Evolutionary conservation across 1,284 basidiomycete species (phyloP), one percentile per base, ranked within the genome.

Genomic region (Pterulicium gracile): DNA sequence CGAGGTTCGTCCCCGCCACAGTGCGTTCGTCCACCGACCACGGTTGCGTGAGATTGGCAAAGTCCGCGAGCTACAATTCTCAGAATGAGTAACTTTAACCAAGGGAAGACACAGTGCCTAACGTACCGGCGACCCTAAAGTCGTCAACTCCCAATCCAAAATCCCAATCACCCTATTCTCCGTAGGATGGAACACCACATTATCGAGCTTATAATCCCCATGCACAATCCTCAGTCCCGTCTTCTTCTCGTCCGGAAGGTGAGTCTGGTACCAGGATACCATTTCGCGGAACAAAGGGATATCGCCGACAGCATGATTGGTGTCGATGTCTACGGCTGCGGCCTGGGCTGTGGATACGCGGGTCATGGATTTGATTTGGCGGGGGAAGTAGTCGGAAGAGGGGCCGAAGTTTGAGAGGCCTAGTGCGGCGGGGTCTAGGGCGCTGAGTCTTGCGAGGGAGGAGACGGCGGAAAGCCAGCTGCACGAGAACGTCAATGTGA

Each of bases 161-260:
- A 98, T 91, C 1, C 90, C 94, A 55, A 98, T 93, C 1, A 98
- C 92, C 41, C 79, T 70, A 49, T 93, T 89, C 64, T 96, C 84
- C 1, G 84, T 92, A 0, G 88, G 87, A 58, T 97, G 93, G 65
- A 93, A 98, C 51, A 98, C 78, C 54, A 98, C 62, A 60, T 98
- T 98, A 63, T 98, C 94, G 18, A 96, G 73, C 65, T 98, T 98
- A 62, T 91, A 98, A 63, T 98, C 94, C 18, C 95, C 94, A 59
- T 98, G 94, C 3, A 96, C 89, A 52, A 95, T 80, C 27, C 87
- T 77, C 45, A 79, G 68, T 1, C 84, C 84, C 13, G 71, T 72
- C 63, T 81, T 80, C 53, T 69, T 73, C 58, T 87, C 84, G 55
- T 83, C 74, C 0, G 89, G 92, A 45, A 91, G 68, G 54, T 88